A percentile compares a stretch with the other conserved stretches of the same genome.
These are phyloP conservation scores for Parathielavia hyrcaniae DNA, from an alignment of 495 filamentous ascomycete species.

Conservation along the genomic window DNA sequence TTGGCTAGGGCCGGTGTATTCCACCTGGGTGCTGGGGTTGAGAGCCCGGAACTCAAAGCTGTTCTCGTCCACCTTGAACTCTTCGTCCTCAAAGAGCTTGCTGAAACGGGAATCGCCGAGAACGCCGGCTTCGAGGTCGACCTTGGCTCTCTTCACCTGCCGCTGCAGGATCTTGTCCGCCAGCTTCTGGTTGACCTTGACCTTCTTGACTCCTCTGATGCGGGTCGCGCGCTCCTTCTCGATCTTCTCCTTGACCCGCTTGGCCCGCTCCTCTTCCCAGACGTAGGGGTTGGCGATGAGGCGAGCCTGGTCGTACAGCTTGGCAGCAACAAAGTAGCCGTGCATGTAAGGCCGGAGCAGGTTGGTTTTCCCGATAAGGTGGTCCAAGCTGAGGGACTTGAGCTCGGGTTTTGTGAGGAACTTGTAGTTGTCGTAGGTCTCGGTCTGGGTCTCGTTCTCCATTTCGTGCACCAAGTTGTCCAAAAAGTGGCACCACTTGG, in stretches of 20 bases:
- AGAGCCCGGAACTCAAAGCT: slow-evolving; percentile 77
- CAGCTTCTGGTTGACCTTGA: slow-evolving; percentile 77
- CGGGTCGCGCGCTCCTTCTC: slow-evolving; percentile 88
- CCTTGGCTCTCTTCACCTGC: slow-evolving; percentile 72
- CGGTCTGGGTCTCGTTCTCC: slow-evolving; percentile 65
- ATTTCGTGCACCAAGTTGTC: slow-evolving; percentile 98
- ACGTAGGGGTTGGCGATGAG: slow-evolving; percentile 87
- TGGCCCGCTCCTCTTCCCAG: slow-evolving; percentile 81
- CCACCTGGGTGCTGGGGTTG: slow-evolving; percentile 68
- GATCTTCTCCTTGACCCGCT: slow-evolving; percentile 83
- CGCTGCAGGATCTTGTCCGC: slow-evolving; percentile 74
- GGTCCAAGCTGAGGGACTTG: slow-evolving; percentile 69
- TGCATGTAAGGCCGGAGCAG: slow-evolving; percentile 95
- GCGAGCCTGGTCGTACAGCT: slow-evolving; percentile 88
- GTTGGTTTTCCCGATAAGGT: slow-evolving; percentile 79
- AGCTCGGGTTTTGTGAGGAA: slow-evolving; percentile 87
- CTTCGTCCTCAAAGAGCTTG: slow-evolving; percentile 82
- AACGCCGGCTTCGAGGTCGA: slow-evolving; percentile 54
- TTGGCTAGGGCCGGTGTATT: neutral
- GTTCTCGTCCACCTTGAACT: slow-evolving; percentile 88
- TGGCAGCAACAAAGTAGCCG: slow-evolving; percentile 91
- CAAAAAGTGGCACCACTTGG: slow-evolving; percentile 92
- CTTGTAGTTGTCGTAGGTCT: slow-evolving; percentile 97
- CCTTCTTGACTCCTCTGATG: slow-evolving; percentile 88
- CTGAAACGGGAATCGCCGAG: slow-evolving; percentile 81